Evolutionary conservation across 148 eudicot species (phyloP).

Genomic region (Hydrangea macrophylla): DNA sequence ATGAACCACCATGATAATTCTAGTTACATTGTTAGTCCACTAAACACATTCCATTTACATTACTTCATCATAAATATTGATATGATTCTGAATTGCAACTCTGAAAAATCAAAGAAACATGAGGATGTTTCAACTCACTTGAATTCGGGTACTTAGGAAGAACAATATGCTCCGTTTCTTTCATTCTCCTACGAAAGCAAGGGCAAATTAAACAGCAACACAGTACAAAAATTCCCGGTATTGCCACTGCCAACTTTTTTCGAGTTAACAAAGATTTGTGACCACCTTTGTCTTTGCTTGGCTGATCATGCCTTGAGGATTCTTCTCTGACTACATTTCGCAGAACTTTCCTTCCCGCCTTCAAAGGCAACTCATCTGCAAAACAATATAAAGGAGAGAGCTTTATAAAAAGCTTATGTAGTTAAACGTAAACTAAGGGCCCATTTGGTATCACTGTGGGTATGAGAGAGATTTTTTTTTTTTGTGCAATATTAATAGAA

Average conservation of each 20-base stretch:
- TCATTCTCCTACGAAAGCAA: constrained; percentile 61
- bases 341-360: constrained; percentile 53
- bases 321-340: constrained; percentile 26
- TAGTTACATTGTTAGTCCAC: not conserved
- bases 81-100: not conserved
- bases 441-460: too few species aligned
- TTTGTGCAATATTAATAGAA: too few species aligned
- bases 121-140: constrained; percentile 46
- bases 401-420: not conserved
- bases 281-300: constrained; percentile 18
- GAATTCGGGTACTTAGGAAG: constrained; percentile 50
- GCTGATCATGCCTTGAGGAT: constrained; percentile 13
- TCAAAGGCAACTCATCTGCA: constrained; percentile 36
- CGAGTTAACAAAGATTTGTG: constrained; percentile 30
- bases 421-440: too few species aligned
- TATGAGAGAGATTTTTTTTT: too few species aligned
- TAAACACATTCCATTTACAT: not conserved
- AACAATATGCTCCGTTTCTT: constrained; percentile 36
- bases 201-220: constrained; percentile 67
- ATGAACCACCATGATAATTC: not conserved
- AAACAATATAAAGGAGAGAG: not conserved
- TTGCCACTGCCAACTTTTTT: constrained; percentile 54
- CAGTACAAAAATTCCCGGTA: constrained; percentile 54
- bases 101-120: not conserved
- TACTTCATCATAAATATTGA: not conserved